Base-by-base conservation (phyloP, 164 flowering plant species). In the Tinospora cordifolia region DNA sequence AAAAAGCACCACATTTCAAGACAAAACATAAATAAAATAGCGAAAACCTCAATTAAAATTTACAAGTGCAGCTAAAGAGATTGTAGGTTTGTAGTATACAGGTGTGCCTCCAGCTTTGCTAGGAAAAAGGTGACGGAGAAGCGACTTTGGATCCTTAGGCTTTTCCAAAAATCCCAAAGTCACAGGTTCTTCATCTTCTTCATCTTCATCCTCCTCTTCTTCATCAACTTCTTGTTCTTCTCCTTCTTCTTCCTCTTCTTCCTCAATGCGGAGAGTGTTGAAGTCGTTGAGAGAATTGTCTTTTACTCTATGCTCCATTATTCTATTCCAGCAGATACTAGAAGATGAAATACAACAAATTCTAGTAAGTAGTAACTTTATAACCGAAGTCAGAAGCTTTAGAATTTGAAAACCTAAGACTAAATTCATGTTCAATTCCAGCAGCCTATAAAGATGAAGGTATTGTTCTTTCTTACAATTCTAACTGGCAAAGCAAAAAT, bases 71-170 rank as follows among this genome's bases (percentile, higher is more conserved):
- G 10, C 47, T 7, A 8, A 54, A 54, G 21, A 11, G 0, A 22
- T 10, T 12, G 4, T 13, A 58, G 25, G 36, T 26, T 40, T 40
- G 19, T 66, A 36, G 72, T 70, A 17, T 80, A 93, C 96, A 63
- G 98, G 95, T 13, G 78, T 47, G 8, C 97, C 97, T 21, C 98
- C 98, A 72, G 93, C 93, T 76, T 89, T 92, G 87, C 93, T 84
- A 8, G 96, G 97, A 73, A 94, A 91, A 0, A 81, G 57, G 1
- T 92, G 93, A 25, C 90, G 91, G 2, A 81, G 83, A 78, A 91
- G 87, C 2, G 85, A 83, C 80, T 80, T 77, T 0, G 49, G 69
- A 63, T 78, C 71, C 66, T 85, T 80, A 0, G 92, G 92, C 78
- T 87, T 87, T 62, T 90, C 89, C 0, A 84, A 78, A 69, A 92